Percentiles rank a stretch among this genome's conserved stretches.
Conservation (phyloP, 257 asterid genomes). For the Ligustrum vulgare region DNA sequence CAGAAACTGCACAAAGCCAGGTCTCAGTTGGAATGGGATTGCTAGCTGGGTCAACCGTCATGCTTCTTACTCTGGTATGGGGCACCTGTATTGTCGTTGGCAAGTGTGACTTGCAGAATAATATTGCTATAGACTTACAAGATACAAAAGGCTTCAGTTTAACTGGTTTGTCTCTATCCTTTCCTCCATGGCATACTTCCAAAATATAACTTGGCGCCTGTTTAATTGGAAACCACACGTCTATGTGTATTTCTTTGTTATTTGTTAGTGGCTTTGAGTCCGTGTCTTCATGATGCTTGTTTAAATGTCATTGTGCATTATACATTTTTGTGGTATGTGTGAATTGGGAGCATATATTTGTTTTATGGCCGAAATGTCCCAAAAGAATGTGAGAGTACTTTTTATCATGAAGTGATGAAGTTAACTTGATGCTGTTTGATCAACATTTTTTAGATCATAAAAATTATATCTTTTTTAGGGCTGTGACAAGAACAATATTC, state of each 20-base stretch:
- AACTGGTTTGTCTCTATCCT: conserved; percentile 51
- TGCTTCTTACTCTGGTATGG: conserved; percentile 94
- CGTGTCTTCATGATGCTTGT: not conserved
- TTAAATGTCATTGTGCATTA: not conserved
- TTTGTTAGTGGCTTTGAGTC: not conserved
- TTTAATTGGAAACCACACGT: not conserved
- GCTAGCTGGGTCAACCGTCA: conserved; percentile 91
- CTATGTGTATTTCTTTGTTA: not conserved
- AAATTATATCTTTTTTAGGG: not conserved
- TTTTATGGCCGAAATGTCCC: not conserved
- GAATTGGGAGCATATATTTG: not conserved
- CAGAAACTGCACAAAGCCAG: conserved; percentile 84
- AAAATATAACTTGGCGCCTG: not conserved
- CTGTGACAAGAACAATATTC: not conserved
- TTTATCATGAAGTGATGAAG: not conserved
- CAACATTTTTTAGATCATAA: not conserved
- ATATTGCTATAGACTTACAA: conserved; percentile 50
- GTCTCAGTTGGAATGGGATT: conserved; percentile 95
- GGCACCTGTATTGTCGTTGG: conserved; percentile 84
- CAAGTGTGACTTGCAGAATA: conserved; percentile 64
- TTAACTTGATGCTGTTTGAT: not conserved
- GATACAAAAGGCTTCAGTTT: conserved; percentile 67
- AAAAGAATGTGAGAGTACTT: not conserved
- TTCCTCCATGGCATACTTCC: conserved; percentile 7
- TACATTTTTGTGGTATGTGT: not conserved